Evolutionary conservation across 2,329 filamentous ascomycete genomes (phyloP), one percentile per base, ranked within the genome.

Genomic region (Cyclaneusma minus): DNA sequence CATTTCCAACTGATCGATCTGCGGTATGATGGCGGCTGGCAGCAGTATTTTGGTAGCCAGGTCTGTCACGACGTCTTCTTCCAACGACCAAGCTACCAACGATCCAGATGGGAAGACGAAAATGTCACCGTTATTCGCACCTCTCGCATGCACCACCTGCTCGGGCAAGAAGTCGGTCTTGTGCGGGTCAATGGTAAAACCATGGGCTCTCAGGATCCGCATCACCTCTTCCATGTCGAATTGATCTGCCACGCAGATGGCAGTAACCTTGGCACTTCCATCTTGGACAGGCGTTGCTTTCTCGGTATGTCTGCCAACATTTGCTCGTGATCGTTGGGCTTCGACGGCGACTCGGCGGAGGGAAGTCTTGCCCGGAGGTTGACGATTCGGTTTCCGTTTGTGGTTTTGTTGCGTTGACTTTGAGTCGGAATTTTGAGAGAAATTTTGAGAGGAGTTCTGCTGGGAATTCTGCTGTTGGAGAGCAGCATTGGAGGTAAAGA

Each of bases 71-170:
- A 83, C 68, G 30, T 77, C 70, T 33, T 83, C 68, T 1, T 82
- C 75, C 2, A 94, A 62, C 4, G 81, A 80, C 89, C 89, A 98
- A 13, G 82, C 77, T 5, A 95, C 89, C 6, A 95, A 67, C 8
- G 85, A 92, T 7, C 89, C 89, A 0, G 85, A 93, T 6, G 87
- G 84, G 39, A 98, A 98, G 30, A 98, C 75, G 46, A 95, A 95
- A 26, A 95, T 71, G 52, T 98, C 89, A 17, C 84, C 85, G 31
- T 70, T 62, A 45, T 69, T 65, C 32, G 64, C 58, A 6, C 61
- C 60, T 27, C 67, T 56, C 5, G 68, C 70, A 42, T 76, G 70
- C 25, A 76, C 64, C 5, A 76, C 68, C 41, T 74, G 68, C 35
- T 59, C 58, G 24, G 60, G 55, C 37, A 73, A 67, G 38, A 76